Conservation (phyloP, 2,329 filamentous ascomycete genomes). For the Cercospora beticola region DNA sequence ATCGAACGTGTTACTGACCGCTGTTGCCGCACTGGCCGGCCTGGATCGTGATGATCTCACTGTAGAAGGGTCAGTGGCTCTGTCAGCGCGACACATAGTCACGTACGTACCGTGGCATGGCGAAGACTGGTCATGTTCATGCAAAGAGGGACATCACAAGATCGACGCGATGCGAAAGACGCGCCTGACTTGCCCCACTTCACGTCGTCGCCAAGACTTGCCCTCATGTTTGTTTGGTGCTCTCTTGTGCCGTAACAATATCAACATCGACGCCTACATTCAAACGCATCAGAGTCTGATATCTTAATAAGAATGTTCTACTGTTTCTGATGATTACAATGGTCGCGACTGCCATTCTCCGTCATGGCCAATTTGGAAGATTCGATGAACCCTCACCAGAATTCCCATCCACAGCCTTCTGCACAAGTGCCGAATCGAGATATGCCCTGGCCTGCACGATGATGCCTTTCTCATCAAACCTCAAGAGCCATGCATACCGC, state of each 20-base stretch:
- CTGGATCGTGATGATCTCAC: constrained; percentile 99
- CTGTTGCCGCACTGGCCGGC: constrained; percentile 99
- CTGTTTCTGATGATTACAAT: too few species aligned
- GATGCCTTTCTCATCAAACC: constrained; percentile 30
- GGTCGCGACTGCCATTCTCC: too few species aligned
- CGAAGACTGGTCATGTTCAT: constrained; percentile 1
- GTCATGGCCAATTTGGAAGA: constrained; percentile 4
- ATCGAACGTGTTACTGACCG: constrained; percentile 62
- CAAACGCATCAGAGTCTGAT: too few species aligned
- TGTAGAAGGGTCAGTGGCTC: constrained; percentile 41
- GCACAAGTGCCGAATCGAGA: constrained; percentile 32
- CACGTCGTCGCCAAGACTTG: neutral
- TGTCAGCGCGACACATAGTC: neutral
- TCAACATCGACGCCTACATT: neutral
- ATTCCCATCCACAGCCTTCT: constrained; percentile 30
- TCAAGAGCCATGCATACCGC: constrained; percentile 33
- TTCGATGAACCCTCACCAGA: neutral
- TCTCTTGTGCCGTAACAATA: neutral
- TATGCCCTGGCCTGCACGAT: constrained; percentile 32
- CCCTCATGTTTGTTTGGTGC: neutral
- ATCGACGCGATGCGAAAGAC: constrained; percentile 13
- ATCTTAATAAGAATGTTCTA: too few species aligned
- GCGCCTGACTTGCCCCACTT: constrained; percentile 4
- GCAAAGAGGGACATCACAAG: neutral
- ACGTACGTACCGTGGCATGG: constrained; percentile 13